phyloP scores from a whole-genome alignment of 805 yeast species.

The Myxozyma melibiosi region DNA sequence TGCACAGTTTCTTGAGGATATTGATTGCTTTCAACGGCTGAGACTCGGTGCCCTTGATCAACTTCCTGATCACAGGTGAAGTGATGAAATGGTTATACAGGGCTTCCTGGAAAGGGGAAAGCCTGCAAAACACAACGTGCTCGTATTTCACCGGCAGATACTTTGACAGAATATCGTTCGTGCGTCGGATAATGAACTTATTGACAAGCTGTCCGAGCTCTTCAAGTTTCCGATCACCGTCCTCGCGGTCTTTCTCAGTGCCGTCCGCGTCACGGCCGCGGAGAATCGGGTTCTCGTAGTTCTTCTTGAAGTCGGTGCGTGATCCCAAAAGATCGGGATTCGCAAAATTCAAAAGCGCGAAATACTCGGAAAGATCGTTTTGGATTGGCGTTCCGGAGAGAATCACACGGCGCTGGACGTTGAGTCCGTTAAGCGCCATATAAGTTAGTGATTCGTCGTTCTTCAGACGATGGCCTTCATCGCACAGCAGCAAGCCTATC shows the following conservation, averaged over 20 bases:
- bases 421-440: slow-evolving; percentile 78
- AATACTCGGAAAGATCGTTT: slow-evolving; percentile 91
- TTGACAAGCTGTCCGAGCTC: slow-evolving; percentile 78
- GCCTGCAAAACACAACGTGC: slow-evolving; percentile 89
- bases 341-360: slow-evolving; percentile 85
- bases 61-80: slow-evolving; percentile 71
- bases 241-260: slow-evolving; percentile 69
- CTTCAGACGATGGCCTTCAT: slow-evolving; percentile 80
- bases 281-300: slow-evolving; percentile 78
- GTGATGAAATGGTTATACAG: slow-evolving; percentile 75
- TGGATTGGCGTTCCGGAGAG: slow-evolving; percentile 95
- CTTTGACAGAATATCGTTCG: slow-evolving; percentile 91
- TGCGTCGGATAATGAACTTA: slow-evolving; percentile 88
- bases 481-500: slow-evolving; percentile 83
- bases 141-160: slow-evolving; percentile 95
- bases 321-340: slow-evolving; percentile 93
- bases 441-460: slow-evolving; percentile 92
- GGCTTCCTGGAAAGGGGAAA: slow-evolving; percentile 73
- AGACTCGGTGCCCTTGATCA: slow-evolving; percentile 65
- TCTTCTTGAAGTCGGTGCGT: slow-evolving; percentile 77
- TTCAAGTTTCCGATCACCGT: slow-evolving; percentile 68
- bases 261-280: slow-evolving; percentile 90
- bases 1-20: slow-evolving; percentile 83
- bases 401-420: slow-evolving; percentile 86
- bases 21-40: slow-evolving; percentile 92